Evolutionary conservation across 495 filamentous ascomycete genomes (phyloP).

Genomic region (Podospora anserina): DNA sequence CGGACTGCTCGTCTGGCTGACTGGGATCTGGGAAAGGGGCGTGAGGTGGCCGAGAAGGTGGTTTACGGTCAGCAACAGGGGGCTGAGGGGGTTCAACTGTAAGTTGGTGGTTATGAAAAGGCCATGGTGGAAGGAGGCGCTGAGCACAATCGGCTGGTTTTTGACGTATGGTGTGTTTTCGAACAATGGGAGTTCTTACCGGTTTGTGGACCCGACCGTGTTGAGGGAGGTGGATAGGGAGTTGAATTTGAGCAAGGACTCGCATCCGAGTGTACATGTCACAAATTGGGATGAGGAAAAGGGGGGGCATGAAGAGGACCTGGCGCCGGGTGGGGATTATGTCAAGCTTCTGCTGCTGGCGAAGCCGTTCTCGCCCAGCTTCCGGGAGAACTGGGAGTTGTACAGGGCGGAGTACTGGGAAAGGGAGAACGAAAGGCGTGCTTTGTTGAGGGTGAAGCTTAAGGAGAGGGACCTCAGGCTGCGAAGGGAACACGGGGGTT

Average conservation of each 20-base stretch:
- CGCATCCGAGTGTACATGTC: constrained; percentile 44
- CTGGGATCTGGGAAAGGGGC: constrained; percentile 91
- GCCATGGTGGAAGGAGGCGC: constrained; percentile 74
- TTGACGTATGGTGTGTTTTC: constrained; percentile 72
- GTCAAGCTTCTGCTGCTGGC: constrained; percentile 87
- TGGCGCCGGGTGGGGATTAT: constrained; percentile 83
- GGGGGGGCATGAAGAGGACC: constrained; percentile 73
- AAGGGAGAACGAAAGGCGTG: constrained; percentile 85
- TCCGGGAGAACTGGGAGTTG: constrained; percentile 95
- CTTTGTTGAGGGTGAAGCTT: constrained; percentile 64
- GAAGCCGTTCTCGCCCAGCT: constrained; percentile 90
- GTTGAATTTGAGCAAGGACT: constrained; percentile 38
- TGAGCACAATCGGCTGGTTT: constrained; percentile 67
- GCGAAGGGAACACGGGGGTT: constrained; percentile 65
- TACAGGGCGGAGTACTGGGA: constrained; percentile 96
- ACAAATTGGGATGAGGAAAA: constrained; percentile 45
- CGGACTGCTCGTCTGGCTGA: constrained; percentile 80
- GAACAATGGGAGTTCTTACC: constrained; percentile 61
- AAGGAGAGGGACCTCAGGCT: constrained; percentile 61
- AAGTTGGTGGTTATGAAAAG: constrained; percentile 88
- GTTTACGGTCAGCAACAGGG: constrained; percentile 82
- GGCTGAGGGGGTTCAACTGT: constrained; percentile 86
- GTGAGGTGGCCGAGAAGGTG: constrained; percentile 92
- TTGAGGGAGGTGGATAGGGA: constrained; percentile 51
- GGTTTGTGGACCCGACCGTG: constrained; percentile 58